Evolutionary conservation across 2,329 filamentous ascomycete species (phyloP), one percentile per base, ranked within the genome.

Genomic region (Diplodia mutila): DNA sequence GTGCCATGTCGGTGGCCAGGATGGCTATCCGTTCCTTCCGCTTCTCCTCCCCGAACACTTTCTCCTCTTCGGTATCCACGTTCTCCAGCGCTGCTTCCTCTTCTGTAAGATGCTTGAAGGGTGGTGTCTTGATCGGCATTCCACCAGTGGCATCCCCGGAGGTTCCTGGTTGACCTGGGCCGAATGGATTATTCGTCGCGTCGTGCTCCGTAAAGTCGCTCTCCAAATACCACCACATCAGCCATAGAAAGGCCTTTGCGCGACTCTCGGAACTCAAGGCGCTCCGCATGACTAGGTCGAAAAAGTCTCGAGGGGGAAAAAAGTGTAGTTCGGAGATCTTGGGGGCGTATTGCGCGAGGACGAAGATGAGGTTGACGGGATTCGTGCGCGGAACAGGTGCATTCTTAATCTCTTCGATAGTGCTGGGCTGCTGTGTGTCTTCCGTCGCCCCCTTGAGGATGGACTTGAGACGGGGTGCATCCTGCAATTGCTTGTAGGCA

Each of bases 211-310:
- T 92, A 72, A 97, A 98, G 77, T 97, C 93, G 32, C 94, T 97
- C 78, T 99, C 95, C 21, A 99, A 86, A 76, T 99, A 98, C 84
- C 95, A 97, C 95, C 95, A 99, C 89, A 99, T 96, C 70, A 99
- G 84, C 95, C 95, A 99, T 23, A 99, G 82, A 73, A 99, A 99
- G 0, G 94, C 94, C 53, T 84, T 89, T 0, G 95, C 94, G 70
- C 95, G 88, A 69, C 92, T 97, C 72, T 85, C 82, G 79, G 94
- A 98, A 67, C 90, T 92, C 69, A 93, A 86, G 27, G 91, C 90
- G 1, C 90, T 90, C 75, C 92, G 90, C 94, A 98, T 98, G 73
- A 99, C 90, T 18, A 99, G 86, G 74, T 99, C 95, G 78, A 97
- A 97, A 78, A 99, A 98, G 79, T 99, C 95, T 71, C 90, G 87